Percentiles rank a stretch among this genome's conserved stretches.
Evolutionary conservation across 371 early-diverging fungal species (phyloP).

Genomic region (Blakeslea trispora): DNA sequence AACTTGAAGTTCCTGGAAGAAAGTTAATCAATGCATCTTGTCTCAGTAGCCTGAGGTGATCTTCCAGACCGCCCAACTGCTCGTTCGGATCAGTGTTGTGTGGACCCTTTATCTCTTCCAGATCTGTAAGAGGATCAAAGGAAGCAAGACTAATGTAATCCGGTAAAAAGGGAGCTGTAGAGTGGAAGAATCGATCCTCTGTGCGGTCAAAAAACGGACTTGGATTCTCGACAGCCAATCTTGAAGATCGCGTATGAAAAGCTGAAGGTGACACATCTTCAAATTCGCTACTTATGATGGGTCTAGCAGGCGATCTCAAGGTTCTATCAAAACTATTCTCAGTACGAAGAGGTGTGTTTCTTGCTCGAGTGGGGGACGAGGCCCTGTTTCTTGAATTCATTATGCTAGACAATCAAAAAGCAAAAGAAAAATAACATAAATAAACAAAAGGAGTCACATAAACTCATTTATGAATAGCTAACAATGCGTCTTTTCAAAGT

Average conservation of each 20-base stretch:
- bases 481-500: too few species aligned
- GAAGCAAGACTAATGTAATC: constrained; percentile 11
- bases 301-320: constrained; percentile 1
- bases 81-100: constrained; percentile 3
- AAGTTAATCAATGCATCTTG: constrained; percentile 54
- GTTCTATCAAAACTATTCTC: background rate
- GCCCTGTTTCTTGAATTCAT: constrained; percentile 9
- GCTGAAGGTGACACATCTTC: constrained; percentile 9
- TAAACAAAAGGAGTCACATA: background rate
- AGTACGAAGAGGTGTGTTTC: constrained; percentile 3
- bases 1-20: constrained; percentile 56
- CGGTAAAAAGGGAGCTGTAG: constrained; percentile 1
- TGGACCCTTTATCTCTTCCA: background rate
- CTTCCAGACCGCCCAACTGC: constrained; percentile 15
- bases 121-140: constrained; percentile 3
- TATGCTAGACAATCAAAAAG: constrained; percentile 29
- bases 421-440: background rate
- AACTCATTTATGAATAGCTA: too few species aligned
- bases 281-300: background rate
- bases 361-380: constrained; percentile 2
- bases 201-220: constrained; percentile 17
- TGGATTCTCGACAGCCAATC: background rate
- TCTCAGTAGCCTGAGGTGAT: constrained; percentile 53
- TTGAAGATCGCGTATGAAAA: constrained; percentile 3
- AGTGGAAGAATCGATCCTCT: constrained; percentile 5